Evolutionary conservation across 768 basidiomycete species (phyloP), one percentile per base, ranked within the genome.

Genomic region (Galerina marginata): DNA sequence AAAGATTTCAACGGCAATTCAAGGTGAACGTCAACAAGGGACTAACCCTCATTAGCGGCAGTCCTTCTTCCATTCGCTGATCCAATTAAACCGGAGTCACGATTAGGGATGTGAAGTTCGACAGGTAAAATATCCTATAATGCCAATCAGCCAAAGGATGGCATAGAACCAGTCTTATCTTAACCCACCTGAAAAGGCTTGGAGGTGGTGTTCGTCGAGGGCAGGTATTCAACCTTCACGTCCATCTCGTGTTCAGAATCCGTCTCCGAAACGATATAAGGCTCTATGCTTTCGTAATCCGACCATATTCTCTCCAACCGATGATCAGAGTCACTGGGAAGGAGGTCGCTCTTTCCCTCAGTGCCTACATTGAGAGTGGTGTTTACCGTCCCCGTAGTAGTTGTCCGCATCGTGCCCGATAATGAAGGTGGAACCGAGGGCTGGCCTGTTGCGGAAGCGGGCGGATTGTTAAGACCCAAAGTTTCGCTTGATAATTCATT

Each of bases 301-400:
- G 83, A 84, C 91, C 93, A 93, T 9, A 97, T 79, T 52, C 89
- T 81, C 69, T 95, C 92, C 70, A 97, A 80, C 67, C 90, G 79
- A 58, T 89, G 85, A 70, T 96, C 94, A n/a, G 92, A 92, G 65
- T 95, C 93, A 60, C 82, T 89, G 0, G 91, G 89, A n/a, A 89
- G 71, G 10, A 79, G 72, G 37, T 82, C 80, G 14, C 61, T 62
- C 10, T 74, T 74, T 2, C 66, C 65, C 23, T 78, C 74, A 14
- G 42, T 58, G 1, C 42, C 64, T n/a, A 57, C 42, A 44, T 37
- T 64, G 38, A 66, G 64, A 37, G 63, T 62, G 7, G 63, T 50
- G 54, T 59, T 61, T 40, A 62, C 62, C 12, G 67, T 69, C 23
- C 68, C 63, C 42, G 78, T 72, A 12, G 76, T 65, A 46, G 66